These are phyloP conservation scores for Solanum peruvianum DNA, from an alignment of 257 asterid species.

Conservation along the genomic window DNA sequence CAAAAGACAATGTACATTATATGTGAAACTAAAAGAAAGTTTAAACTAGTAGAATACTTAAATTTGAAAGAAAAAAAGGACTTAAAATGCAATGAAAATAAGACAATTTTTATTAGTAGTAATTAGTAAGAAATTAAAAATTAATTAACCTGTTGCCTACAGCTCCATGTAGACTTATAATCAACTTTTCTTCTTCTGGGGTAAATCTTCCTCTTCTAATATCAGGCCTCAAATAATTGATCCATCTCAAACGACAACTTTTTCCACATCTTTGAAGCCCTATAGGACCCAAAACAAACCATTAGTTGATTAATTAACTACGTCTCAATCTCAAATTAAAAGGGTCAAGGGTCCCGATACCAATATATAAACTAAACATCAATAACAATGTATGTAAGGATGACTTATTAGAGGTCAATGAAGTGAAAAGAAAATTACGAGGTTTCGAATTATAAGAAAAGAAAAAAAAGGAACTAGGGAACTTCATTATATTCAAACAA, in stretches of 20 bases:
- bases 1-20: neutral
- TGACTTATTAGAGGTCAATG: neutral
- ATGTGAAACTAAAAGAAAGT: neutral
- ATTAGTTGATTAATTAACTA: neutral
- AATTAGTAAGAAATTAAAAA: neutral
- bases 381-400: neutral
- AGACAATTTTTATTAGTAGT: neutral
- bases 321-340: neutral
- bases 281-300: neutral
- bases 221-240: conserved; percentile 89
- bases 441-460: neutral
- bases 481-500: neutral
- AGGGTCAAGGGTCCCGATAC: neutral
- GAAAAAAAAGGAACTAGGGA: neutral
- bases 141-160: conserved; percentile 80
- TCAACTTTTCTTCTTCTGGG: conserved; percentile 74
- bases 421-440: neutral
- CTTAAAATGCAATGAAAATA: neutral
- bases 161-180: conserved; percentile 80
- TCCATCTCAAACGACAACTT: conserved; percentile 91
- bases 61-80: neutral
- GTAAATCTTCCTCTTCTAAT: conserved; percentile 89
- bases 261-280: conserved; percentile 95
- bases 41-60: neutral
- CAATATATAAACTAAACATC: neutral